phyloP scores from a whole-genome alignment of 2,329 filamentous ascomycete genomes.

The Leptodontidium sp. region DNA sequence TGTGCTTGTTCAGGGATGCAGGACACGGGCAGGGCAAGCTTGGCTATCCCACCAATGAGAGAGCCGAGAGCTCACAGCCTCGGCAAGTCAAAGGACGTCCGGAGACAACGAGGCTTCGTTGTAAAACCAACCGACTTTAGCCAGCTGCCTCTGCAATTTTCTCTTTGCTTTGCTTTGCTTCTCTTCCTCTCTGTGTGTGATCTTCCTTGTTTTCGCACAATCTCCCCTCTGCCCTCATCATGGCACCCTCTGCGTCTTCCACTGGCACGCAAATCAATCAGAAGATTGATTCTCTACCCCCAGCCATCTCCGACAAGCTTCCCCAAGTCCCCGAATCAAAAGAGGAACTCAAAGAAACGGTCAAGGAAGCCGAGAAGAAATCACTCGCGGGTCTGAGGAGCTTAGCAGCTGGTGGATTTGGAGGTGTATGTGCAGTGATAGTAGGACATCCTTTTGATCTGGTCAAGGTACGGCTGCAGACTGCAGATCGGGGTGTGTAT shows the following conservation, averaged over 20 bases:
- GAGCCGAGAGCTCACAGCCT: constrained; percentile 10
- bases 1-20: constrained; percentile 11
- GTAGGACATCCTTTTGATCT: constrained; percentile 97
- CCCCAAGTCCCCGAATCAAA: constrained; percentile 47
- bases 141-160: neutral
- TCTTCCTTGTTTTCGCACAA: neutral
- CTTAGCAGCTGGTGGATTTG: constrained; percentile 88
- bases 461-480: constrained; percentile 97
- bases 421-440: constrained; percentile 91
- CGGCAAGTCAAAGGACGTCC: constrained; percentile 10
- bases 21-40: neutral
- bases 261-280: constrained; percentile 42
- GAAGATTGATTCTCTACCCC: constrained; percentile 42
- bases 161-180: neutral
- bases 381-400: constrained; percentile 74
- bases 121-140: constrained; percentile 13
- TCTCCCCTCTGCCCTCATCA: constrained; percentile 27
- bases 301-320: constrained; percentile 40
- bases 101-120: constrained; percentile 15
- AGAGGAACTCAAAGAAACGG: constrained; percentile 46
- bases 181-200: constrained; percentile 1
- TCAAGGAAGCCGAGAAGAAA: constrained; percentile 42
- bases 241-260: constrained; percentile 40
- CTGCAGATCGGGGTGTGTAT: constrained; percentile 93
- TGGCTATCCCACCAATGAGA: constrained; percentile 14